Conservation (phyloP, 306 rosid species). For the Argentina anserina region DNA sequence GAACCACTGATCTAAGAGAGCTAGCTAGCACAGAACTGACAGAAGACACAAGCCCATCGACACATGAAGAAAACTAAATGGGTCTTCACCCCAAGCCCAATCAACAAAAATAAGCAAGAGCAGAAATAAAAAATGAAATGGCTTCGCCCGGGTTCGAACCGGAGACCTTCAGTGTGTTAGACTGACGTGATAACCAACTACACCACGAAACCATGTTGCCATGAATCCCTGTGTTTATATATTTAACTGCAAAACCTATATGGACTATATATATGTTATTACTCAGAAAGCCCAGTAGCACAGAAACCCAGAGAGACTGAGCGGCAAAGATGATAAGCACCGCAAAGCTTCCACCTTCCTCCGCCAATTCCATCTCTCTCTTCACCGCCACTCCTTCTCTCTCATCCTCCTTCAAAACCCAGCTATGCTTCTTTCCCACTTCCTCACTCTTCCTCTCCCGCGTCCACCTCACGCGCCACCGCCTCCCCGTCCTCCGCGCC, state of each 20-base stretch:
- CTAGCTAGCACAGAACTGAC: too few relatives aligned
- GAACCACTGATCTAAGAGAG: too few relatives aligned
- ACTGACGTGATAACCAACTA: slow-evolving; percentile 95
- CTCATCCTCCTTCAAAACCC: slow-evolving; percentile 20
- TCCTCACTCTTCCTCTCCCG: slow-evolving; percentile 13
- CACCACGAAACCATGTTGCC: slow-evolving; percentile 34
- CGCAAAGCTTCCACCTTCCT: slow-evolving; percentile 28
- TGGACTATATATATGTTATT: not conserved
- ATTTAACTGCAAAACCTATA: fast-evolving
- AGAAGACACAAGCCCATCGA: too few relatives aligned
- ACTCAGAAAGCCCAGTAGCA: not conserved
- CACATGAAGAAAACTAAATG: not conserved
- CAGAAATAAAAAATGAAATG: fast-evolving
- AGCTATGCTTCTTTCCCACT: not conserved
- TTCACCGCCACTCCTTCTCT: slow-evolving; percentile 16
- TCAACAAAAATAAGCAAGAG: not conserved
- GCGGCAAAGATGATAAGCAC: slow-evolving; percentile 39
- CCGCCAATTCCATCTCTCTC: slow-evolving; percentile 19
- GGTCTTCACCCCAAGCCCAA: not conserved
- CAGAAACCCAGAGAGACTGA: not conserved
- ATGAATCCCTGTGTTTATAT: fast-evolving
- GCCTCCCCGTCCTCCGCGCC: slow-evolving; percentile 10
- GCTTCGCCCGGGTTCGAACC: slow-evolving; percentile 36
- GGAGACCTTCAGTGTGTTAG: slow-evolving; percentile 85
- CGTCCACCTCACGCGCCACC: slow-evolving; percentile 21